phyloP scores from a whole-genome alignment of 495 filamentous ascomycete species.

The Aspergillus homomorphus region DNA sequence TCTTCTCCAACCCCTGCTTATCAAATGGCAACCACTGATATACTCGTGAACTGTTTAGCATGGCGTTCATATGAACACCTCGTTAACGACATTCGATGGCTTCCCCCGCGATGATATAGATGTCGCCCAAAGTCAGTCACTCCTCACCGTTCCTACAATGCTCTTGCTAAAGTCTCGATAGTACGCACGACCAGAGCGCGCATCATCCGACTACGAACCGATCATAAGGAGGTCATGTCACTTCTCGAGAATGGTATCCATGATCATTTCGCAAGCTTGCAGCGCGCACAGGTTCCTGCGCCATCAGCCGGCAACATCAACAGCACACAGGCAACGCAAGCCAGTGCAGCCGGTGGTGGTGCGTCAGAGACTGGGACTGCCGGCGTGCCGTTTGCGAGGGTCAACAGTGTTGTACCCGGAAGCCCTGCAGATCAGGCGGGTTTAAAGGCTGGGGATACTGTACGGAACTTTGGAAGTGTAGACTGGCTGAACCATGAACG shows the following conservation, averaged over 20 bases:
- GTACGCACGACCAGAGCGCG: conserved; percentile 87
- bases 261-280: conserved; percentile 56
- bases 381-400: conserved; percentile 79
- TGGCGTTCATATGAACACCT: conserved; percentile 87
- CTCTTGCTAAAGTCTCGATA: conserved; percentile 30
- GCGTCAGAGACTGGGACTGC: conserved; percentile 35
- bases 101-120: conserved; percentile 93
- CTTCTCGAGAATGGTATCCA: conserved; percentile 79
- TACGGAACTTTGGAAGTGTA: conserved; percentile 79
- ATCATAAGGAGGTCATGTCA: conserved; percentile 86
- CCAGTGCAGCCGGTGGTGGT: conserved; percentile 15
- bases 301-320: conserved; percentile 31
- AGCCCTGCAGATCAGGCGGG: conserved; percentile 87
- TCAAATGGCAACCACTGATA: conserved; percentile 7
- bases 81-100: conserved; percentile 84
- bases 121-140: conserved; percentile 78
- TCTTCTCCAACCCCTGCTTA: background rate
- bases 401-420: conserved; percentile 73
- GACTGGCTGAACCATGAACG: conserved; percentile 81
- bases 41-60: conserved; percentile 56
- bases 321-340: conserved; percentile 18
- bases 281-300: conserved; percentile 26
- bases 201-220: conserved; percentile 86
- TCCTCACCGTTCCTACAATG: background rate
- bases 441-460: conserved; percentile 74